phyloP scores from a whole-genome alignment of 2,329 filamentous ascomycete genomes.

The Sarocladium oryzae region DNA sequence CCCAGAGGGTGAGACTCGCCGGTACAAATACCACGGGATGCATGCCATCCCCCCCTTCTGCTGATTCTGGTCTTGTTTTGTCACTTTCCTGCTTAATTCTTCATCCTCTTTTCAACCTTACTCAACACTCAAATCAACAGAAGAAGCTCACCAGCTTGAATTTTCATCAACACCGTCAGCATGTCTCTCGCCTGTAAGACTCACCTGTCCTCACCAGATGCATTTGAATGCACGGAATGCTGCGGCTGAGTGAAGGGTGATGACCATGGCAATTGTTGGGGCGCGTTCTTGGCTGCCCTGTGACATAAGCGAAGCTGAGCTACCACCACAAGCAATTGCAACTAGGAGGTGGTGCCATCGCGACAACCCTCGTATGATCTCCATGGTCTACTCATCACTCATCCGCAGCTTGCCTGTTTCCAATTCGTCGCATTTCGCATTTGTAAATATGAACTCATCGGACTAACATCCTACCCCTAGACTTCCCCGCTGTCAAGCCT shows the following conservation, averaged over 20 bases:
- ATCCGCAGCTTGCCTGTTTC: not conserved
- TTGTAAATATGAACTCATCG: slow-evolving; percentile 5
- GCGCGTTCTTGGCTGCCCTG: too few species aligned
- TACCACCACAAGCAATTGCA: too few species aligned
- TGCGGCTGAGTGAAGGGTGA: not conserved
- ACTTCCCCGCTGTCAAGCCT: slow-evolving; percentile 78
- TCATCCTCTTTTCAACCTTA: slow-evolving; percentile 1
- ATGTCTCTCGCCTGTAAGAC: slow-evolving; percentile 12
- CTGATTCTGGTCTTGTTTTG: slow-evolving; percentile 5
- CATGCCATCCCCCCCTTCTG: slow-evolving; percentile 1
- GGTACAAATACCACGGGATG: slow-evolving; percentile 6
- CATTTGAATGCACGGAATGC: not conserved
- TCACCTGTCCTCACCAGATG: not conserved
- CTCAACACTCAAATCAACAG: not conserved
- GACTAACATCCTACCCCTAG: slow-evolving; percentile 23
- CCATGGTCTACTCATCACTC: not conserved
- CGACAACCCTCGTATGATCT: not conserved
- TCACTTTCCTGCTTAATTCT: not conserved
- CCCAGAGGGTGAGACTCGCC: not conserved
- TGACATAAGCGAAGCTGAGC: too few species aligned
- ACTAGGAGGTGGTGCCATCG: not conserved
- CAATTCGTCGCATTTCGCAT: not conserved
- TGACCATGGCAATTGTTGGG: not conserved
- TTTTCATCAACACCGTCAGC: not conserved
- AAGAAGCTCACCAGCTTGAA: not conserved